phyloP scores from a whole-genome alignment of 495 filamentous ascomycete species.

The Hypoxylon fragiforme region DNA sequence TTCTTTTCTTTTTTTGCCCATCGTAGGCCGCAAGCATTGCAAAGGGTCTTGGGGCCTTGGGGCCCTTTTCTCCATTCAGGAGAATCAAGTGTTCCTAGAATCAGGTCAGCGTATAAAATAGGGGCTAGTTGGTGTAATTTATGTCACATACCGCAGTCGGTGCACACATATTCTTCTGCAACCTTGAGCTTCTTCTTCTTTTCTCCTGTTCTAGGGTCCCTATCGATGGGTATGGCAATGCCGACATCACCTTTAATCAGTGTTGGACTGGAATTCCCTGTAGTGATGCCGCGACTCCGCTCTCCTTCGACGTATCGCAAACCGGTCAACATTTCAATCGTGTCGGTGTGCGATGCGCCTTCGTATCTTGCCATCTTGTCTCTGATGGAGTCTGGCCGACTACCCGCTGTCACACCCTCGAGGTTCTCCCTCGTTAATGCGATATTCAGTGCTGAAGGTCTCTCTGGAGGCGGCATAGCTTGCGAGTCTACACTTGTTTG shows the following conservation, averaged over 20 bases:
- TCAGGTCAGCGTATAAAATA: neutral
- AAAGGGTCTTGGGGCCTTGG: conserved; percentile 90
- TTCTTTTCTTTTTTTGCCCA: conserved; percentile 84
- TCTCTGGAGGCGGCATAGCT: conserved; percentile 71
- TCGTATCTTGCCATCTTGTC: conserved; percentile 79
- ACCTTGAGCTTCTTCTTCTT: conserved; percentile 89
- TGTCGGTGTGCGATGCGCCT: conserved; percentile 74
- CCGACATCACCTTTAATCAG: conserved; percentile 85
- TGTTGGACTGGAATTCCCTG: conserved; percentile 75
- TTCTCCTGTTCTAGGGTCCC: conserved; percentile 68
- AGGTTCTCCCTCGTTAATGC: conserved; percentile 77
- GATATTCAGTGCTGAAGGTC: conserved; percentile 61
- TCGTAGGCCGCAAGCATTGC: conserved; percentile 92
- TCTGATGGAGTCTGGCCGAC: conserved; percentile 69
- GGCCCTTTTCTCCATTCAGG: conserved; percentile 98
- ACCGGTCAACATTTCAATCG: conserved; percentile 92
- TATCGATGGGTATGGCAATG: conserved; percentile 78
- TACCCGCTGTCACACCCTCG: conserved; percentile 72
- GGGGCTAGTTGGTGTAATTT: neutral
- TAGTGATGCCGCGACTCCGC: conserved; percentile 83
- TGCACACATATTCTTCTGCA: conserved; percentile 92
- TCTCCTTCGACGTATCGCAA: conserved; percentile 88
- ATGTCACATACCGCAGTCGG: conserved; percentile 73
- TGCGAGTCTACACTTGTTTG: conserved; percentile 34
- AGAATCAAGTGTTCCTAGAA: conserved; percentile 73